These are phyloP conservation scores for Carpinus fangiana DNA, from an alignment of 306 rosid species.

Conservation along the genomic window DNA sequence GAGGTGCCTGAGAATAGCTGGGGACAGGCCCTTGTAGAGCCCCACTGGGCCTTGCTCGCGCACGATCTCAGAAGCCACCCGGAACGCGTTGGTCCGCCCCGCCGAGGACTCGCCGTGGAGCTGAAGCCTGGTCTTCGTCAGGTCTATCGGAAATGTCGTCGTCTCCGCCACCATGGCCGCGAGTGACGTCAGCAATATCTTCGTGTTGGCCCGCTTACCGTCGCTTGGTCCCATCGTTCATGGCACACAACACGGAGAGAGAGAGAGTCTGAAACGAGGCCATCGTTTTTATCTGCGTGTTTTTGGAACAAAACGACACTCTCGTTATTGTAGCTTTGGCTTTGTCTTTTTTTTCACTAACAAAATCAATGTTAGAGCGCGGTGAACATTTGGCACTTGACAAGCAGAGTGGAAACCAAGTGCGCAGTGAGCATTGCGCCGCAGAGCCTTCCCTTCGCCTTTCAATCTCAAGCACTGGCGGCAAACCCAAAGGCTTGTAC, in stretches of 20 bases:
- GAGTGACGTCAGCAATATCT: conserved; percentile 59
- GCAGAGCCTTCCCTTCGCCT: neutral
- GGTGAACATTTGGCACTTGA: too few relatives aligned
- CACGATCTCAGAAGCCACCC: conserved; percentile 54
- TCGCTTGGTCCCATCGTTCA: conserved; percentile 27
- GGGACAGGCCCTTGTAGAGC: conserved; percentile 81
- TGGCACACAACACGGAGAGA: neutral
- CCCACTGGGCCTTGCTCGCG: conserved; percentile 60
- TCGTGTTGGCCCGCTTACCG: conserved; percentile 33
- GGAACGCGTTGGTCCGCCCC: conserved; percentile 52
- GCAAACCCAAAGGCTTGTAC: conserved; percentile 1
- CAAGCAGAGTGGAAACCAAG: too few relatives aligned
- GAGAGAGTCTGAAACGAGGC: neutral
- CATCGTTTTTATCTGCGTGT: neutral
- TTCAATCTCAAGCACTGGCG: conserved; percentile 1
- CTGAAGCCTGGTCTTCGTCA: conserved; percentile 86
- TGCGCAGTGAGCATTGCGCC: too few relatives aligned
- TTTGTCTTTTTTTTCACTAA: neutral
- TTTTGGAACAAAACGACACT: neutral
- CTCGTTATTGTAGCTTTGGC: neutral
- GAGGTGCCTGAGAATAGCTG: conserved; percentile 74
- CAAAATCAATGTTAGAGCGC: too few relatives aligned
- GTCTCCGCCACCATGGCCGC: conserved; percentile 90
- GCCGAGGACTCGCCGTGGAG: conserved; percentile 69
- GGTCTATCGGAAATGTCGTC: conserved; percentile 79